Percentiles rank a stretch among this genome's conserved stretches.
These are phyloP conservation scores for Cladosporium sp. DNA, from an alignment of 2,329 filamentous ascomycete genomes.

Conservation along the genomic window DNA sequence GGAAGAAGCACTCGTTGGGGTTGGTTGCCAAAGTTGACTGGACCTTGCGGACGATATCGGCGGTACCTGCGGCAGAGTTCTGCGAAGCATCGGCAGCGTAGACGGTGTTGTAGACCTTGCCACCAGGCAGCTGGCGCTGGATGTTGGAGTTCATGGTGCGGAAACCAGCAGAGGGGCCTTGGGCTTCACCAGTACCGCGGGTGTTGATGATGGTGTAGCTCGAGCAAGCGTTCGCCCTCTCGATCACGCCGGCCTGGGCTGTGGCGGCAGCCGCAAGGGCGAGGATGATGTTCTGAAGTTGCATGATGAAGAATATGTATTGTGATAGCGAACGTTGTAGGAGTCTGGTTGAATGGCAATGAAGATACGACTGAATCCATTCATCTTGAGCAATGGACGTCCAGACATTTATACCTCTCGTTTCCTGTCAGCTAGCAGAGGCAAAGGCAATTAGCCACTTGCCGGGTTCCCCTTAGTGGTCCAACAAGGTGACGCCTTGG, in stretches of 20 bases:
- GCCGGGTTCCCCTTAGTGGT: neutral
- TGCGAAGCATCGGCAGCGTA: slow-evolving; percentile 37
- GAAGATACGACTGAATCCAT: neutral
- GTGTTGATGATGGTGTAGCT: slow-evolving; percentile 32
- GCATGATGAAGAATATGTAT: neutral
- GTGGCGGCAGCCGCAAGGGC: slow-evolving; percentile 7
- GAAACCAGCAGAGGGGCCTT: slow-evolving; percentile 35
- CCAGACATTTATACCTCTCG: neutral
- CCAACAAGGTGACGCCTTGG: slow-evolving; percentile 2
- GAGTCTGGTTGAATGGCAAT: neutral
- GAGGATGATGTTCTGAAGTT: slow-evolving; percentile 11
- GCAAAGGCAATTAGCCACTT: neutral
- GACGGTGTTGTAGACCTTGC: slow-evolving; percentile 41
- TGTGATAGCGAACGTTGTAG: neutral
- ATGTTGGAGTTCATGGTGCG: slow-evolving; percentile 38
- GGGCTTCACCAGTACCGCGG: slow-evolving; percentile 30
- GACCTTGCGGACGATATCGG: slow-evolving; percentile 41
- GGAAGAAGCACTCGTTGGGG: slow-evolving; percentile 41
- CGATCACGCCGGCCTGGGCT: neutral
- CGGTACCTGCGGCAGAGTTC: slow-evolving; percentile 34
- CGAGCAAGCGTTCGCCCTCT: slow-evolving; percentile 6
- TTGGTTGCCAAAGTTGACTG: slow-evolving; percentile 28
- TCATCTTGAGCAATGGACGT: neutral
- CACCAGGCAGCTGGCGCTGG: slow-evolving; percentile 34
- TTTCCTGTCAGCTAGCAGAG: neutral